phyloP scores from a whole-genome alignment of 208 protist genomes.

The Wallacemonas sp. region DNA sequence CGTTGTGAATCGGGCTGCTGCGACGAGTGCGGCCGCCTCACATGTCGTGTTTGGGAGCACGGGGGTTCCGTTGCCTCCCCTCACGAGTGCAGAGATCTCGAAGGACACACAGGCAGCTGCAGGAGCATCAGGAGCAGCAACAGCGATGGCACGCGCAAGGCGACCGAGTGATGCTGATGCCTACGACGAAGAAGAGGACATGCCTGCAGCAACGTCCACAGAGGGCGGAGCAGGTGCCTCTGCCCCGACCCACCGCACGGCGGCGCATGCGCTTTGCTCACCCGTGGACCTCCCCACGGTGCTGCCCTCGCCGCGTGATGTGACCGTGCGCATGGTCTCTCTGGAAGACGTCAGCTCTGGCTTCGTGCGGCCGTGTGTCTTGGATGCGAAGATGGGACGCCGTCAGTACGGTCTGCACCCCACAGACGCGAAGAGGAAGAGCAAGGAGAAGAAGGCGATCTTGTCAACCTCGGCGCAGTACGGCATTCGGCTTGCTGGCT shows the following conservation, averaged over 20 bases:
- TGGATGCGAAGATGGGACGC: slow-evolving; percentile 88
- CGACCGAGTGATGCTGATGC: slow-evolving; percentile 4
- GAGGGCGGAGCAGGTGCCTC: too few species aligned
- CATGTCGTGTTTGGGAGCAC: neutral
- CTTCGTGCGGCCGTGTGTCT: slow-evolving; percentile 71
- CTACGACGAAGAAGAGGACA: slow-evolving; percentile 3
- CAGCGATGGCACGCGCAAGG: too few species aligned
- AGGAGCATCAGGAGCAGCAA: too few species aligned
- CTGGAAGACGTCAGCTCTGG: slow-evolving; percentile 83
- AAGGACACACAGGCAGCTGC: too few species aligned
- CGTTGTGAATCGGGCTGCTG: neutral
- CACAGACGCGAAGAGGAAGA: slow-evolving; percentile 55
- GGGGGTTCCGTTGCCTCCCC: neutral
- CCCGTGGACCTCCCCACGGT: neutral
- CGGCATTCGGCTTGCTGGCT: slow-evolving; percentile 80
- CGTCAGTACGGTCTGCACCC: slow-evolving; percentile 85
- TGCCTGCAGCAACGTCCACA: too few species aligned
- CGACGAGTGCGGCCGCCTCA: neutral
- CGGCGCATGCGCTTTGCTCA: too few species aligned
- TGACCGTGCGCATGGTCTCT: slow-evolving; percentile 59
- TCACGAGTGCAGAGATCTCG: too few species aligned
- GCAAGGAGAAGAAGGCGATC: slow-evolving; percentile 69
- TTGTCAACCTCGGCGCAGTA: slow-evolving; percentile 66
- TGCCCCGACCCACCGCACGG: too few species aligned
- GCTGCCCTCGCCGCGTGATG: neutral